These are phyloP conservation scores for Aaosphaeria arxii DNA, from an alignment of 2,329 filamentous ascomycete species.

Conservation along the genomic window DNA sequence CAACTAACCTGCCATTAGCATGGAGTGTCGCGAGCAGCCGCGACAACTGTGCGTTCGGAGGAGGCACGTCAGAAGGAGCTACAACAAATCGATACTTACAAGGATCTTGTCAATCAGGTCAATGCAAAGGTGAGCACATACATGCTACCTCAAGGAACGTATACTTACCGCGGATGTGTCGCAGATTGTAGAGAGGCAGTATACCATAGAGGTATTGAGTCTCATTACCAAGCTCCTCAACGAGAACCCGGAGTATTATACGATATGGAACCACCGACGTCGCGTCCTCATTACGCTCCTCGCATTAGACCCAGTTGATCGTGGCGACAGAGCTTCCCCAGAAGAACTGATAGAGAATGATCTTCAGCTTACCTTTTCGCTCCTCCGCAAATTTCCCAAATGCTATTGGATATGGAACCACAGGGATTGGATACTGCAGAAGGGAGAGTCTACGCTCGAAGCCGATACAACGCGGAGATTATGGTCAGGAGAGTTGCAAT, in stretches of 20 bases:
- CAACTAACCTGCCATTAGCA: constrained; percentile 56
- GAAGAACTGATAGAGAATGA: constrained; percentile 65
- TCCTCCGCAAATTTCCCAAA: constrained; percentile 84
- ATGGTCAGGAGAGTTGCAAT: constrained; percentile 79
- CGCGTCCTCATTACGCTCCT: constrained; percentile 64
- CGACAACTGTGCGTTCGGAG: constrained; percentile 59
- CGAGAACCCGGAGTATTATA: constrained; percentile 86
- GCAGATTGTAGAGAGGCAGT: constrained; percentile 46
- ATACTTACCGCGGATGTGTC: background rate
- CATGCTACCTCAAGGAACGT: too few species aligned
- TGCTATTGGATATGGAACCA: constrained; percentile 99
- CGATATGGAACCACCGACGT: constrained; percentile 85
- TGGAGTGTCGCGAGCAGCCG: constrained; percentile 66
- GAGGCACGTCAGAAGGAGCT: constrained; percentile 70
- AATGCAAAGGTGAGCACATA: constrained; percentile 56
- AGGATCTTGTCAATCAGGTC: constrained; percentile 65
- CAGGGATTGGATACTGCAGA: constrained; percentile 76
- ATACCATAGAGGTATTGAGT: constrained; percentile 58
- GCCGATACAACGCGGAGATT: constrained; percentile 56
- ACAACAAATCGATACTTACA: constrained; percentile 74
- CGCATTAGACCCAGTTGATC: constrained; percentile 24
- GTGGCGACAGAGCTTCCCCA: background rate
- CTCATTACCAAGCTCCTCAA: constrained; percentile 70
- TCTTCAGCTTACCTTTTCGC: constrained; percentile 75
- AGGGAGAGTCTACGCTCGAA: constrained; percentile 65